phyloP scores from a whole-genome alignment of 2,329 filamentous ascomycete genomes.

The Nemania serpens region DNA sequence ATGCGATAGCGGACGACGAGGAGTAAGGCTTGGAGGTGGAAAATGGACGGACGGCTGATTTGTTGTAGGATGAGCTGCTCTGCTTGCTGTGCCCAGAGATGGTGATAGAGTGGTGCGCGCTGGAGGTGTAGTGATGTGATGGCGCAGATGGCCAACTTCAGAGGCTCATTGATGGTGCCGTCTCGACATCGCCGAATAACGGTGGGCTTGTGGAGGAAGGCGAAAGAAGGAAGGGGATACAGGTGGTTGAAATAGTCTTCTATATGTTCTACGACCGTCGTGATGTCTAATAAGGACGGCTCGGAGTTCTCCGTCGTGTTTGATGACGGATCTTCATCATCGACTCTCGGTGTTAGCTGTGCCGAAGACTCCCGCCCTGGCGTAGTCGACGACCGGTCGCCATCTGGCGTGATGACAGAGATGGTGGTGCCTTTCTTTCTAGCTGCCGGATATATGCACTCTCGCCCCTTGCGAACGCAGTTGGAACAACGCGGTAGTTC shows the following conservation, averaged over 20 bases:
- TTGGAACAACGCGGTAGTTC: conserved; percentile 40
- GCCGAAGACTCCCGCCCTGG: conserved; percentile 1
- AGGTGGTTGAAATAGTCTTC: conserved; percentile 40
- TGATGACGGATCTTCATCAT: background rate
- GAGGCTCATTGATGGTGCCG: conserved; percentile 39
- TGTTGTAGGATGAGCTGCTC: conserved; percentile 42
- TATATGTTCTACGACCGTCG: conserved; percentile 31
- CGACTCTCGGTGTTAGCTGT: background rate
- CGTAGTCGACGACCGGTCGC: background rate
- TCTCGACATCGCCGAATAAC: conserved; percentile 39
- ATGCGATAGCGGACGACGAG: conserved; percentile 42
- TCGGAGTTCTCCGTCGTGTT: conserved; percentile 17
- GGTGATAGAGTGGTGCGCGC: conserved; percentile 31
- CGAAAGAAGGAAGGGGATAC: conserved; percentile 43
- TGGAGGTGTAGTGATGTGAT: conserved; percentile 41
- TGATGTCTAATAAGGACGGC: conserved; percentile 19
- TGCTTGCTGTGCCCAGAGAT: conserved; percentile 40
- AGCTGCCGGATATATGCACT: conserved; percentile 36
- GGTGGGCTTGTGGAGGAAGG: conserved; percentile 44
- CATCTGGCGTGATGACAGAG: background rate
- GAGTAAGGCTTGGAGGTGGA: conserved; percentile 42
- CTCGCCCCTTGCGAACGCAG: conserved; percentile 34
- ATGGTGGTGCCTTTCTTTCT: conserved; percentile 5
- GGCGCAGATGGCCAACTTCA: conserved; percentile 43
- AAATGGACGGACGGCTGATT: conserved; percentile 41